Evolutionary conservation across 73 alveolate genomes (phyloP).

Genomic region (Paraurostyla sp.): DNA sequence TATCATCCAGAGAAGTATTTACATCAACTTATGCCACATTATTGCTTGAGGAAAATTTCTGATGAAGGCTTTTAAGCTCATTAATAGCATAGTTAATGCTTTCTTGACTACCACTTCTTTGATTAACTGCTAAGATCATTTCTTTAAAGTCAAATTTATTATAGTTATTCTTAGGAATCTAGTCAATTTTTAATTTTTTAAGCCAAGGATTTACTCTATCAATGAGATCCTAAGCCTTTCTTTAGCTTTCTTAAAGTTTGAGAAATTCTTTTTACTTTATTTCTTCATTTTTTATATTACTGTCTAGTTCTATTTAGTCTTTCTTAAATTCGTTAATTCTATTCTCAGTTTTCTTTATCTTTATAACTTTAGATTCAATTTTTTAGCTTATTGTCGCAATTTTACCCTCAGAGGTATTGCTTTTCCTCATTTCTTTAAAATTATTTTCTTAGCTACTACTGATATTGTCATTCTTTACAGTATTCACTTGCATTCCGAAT

Average conservation of each 20-base stretch:
- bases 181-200: neutral
- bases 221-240: neutral
- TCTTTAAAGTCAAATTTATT: neutral
- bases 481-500: neutral
- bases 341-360: neutral
- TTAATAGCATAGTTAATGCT: neutral
- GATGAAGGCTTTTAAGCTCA: neutral
- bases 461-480: neutral
- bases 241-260: neutral
- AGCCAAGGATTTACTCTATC: slow-evolving; percentile 1
- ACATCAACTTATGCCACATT: too few relatives aligned
- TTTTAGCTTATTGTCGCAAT: neutral
- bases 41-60: too few relatives aligned
- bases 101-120: slow-evolving; percentile 35
- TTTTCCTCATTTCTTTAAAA: neutral
- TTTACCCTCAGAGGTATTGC: neutral
- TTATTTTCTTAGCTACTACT: slow-evolving; percentile 1
- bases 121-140: neutral
- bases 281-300: neutral
- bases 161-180: neutral
- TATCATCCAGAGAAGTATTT: neutral
- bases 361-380: neutral
- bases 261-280: neutral
- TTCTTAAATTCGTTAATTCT: neutral
- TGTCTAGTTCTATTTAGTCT: neutral